Conservation (phyloP, 2,329 filamentous ascomycete species). For the Epichloe aotearoae region DNA sequence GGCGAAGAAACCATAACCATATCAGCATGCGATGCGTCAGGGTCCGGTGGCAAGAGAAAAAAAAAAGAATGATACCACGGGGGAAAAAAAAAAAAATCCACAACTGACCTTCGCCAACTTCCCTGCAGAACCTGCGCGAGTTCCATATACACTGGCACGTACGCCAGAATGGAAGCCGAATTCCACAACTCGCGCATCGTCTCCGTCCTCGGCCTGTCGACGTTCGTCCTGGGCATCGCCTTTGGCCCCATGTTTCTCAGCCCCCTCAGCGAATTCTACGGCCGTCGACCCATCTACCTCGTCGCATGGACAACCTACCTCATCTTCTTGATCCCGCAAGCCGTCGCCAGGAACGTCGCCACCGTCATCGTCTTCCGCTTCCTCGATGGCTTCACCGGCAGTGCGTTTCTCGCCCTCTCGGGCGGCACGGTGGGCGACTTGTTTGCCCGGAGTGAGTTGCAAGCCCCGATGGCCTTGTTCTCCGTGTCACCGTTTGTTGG, state of each 20-base stretch:
- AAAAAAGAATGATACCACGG: neutral
- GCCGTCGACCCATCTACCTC: constrained; percentile 69
- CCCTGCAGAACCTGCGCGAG: constrained; percentile 58
- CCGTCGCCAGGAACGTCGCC: constrained; percentile 66
- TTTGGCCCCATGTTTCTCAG: constrained; percentile 50
- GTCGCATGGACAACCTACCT: constrained; percentile 60
- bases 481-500: constrained; percentile 52
- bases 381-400: constrained; percentile 59
- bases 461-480: constrained; percentile 74
- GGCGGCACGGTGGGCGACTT: constrained; percentile 78
- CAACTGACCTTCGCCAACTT: neutral
- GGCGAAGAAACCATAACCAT: too few relatives aligned
- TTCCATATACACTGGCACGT: constrained; percentile 81
- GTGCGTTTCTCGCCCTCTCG: constrained; percentile 58
- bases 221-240: constrained; percentile 67
- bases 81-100: neutral
- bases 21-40: too few relatives aligned
- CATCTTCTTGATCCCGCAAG: constrained; percentile 70
- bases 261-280: constrained; percentile 65
- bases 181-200: constrained; percentile 60
- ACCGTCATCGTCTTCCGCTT: constrained; percentile 71
- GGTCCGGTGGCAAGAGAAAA: neutral
- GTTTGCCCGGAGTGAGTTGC: constrained; percentile 55
- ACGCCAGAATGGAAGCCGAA: constrained; percentile 60
- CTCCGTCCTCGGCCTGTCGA: constrained; percentile 66